A percentile compares a stretch with the other conserved stretches of the same genome.
These are phyloP conservation scores for Calocera cornea DNA, from an alignment of 768 basidiomycete species.

Conservation along the genomic window DNA sequence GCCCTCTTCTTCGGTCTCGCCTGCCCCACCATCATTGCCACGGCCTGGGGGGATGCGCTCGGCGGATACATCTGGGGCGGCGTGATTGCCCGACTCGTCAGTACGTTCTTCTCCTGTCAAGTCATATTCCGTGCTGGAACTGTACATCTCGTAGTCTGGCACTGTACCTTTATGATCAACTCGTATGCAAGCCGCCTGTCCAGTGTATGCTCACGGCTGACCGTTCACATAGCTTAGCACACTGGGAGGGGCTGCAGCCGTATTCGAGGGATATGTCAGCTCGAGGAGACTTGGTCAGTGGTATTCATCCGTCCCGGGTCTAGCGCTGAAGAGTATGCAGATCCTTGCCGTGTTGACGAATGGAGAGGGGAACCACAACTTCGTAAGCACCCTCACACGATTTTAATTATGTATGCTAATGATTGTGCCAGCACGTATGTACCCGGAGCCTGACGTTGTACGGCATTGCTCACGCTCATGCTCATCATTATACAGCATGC, in stretches of 20 bases:
- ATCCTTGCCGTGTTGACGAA: constrained; percentile 53
- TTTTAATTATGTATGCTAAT: not conserved
- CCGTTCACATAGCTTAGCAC: constrained; percentile 40
- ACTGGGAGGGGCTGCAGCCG: constrained; percentile 69
- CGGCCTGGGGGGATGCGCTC: constrained; percentile 45
- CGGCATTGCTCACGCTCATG: not conserved
- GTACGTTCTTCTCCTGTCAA: constrained; percentile 26
- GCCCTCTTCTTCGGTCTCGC: constrained; percentile 48
- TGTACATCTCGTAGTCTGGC: constrained; percentile 39
- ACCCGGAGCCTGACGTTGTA: constrained; percentile 13
- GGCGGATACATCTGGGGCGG: constrained; percentile 64
- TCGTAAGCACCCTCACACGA: constrained; percentile 32
- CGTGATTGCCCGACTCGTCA: constrained; percentile 45
- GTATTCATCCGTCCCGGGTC: not conserved
- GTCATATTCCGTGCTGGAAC: not conserved
- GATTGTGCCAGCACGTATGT: constrained; percentile 33
- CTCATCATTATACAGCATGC: constrained; percentile 39
- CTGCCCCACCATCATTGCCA: constrained; percentile 43
- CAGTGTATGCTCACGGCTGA: constrained; percentile 15
- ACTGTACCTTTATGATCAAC: constrained; percentile 57
- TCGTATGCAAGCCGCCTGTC: constrained; percentile 32
- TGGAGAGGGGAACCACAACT: constrained; percentile 71
- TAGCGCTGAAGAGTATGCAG: constrained; percentile 23
- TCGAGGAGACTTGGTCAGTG: constrained; percentile 50
- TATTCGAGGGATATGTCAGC: constrained; percentile 74